Base-by-base conservation (phyloP, 176 grass and related monocot genomes). In the sorghum (Sorghum bicolor) region DNA sequence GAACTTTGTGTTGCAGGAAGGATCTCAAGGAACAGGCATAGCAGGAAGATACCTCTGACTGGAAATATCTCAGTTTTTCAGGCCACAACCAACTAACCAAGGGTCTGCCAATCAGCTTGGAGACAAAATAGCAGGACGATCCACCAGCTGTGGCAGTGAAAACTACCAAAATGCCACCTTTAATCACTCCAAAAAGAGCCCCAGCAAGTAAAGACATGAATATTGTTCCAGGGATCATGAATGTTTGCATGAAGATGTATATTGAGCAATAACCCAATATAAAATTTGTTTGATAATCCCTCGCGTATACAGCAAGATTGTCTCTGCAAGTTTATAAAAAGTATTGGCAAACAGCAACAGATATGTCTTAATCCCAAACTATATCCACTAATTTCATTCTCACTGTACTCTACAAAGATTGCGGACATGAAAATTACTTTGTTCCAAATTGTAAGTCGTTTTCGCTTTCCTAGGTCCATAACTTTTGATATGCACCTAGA, bases 191-290 rank as follows among this genome's bases (percentile, higher is more conserved):
- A 85, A 94, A 96, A 88, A 99, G 96, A n/a, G 96, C 93, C 73
- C 96, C 93, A 66, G 93, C 93, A 65, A 99, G 89, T 86, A 99
- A 85, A 58, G 96, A 99, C 96, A 99, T 90, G 88, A 99, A 99
- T 81, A 99, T 99, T 77, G 96, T 99, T 48, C 96, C 96, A 26
- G 93, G 96, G 77, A 99, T 99, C 93, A 99, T 92, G 86, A 99
- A 99, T 83, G 93, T 99, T 70, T 99, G 96, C 96, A 99, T 99
- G 73, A 99, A 99, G 84, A 99, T 99, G 91, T 99, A 99, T 91
- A 96, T 94, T 11, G 96, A 90, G 83, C 96, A 99, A 66, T 99
- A 99, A 5, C 91, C 96, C 84, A 99, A 78, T 81, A 99, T 93
- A 68, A 99, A 99, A 72, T 99, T 90, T 63, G 77, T 85, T 79